A percentile compares a stretch with the other conserved stretches of the same genome.
phyloP scores from a whole-genome alignment of 768 basidiomycete species.

The Harrya chromipes region DNA sequence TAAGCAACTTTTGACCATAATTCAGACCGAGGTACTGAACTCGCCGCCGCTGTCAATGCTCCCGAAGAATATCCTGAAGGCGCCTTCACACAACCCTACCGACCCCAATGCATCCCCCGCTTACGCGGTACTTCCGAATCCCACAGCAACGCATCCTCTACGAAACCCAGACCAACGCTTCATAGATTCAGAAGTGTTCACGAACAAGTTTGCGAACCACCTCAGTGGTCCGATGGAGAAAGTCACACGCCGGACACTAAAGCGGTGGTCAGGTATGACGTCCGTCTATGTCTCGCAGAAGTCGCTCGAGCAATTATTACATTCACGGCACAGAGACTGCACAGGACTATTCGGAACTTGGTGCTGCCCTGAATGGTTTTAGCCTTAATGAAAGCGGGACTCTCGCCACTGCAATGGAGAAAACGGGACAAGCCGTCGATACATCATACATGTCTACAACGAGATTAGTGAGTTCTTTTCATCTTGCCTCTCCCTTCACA shows the following conservation, averaged over 20 bases:
- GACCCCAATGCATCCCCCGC: constrained; percentile 69
- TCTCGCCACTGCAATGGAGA: constrained; percentile 85
- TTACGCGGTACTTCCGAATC: constrained; percentile 84
- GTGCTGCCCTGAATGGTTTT: constrained; percentile 89
- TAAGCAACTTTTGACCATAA: constrained; percentile 5
- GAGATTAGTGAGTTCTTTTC: constrained; percentile 58
- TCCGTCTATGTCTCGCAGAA: constrained; percentile 1
- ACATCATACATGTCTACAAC: constrained; percentile 91
- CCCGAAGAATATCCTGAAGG: constrained; percentile 94
- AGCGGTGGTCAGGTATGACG: constrained; percentile 86
- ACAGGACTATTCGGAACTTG: constrained; percentile 87
- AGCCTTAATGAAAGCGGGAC: constrained; percentile 79
- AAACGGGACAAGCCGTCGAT: constrained; percentile 95
- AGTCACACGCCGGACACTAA: constrained; percentile 86
- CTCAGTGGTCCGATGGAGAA: constrained; percentile 93
- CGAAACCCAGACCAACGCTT: constrained; percentile 93
- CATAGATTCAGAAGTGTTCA: constrained; percentile 93
- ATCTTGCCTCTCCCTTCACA: constrained; percentile 2
- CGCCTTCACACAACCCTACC: constrained; percentile 92
- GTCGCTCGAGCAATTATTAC: constrained; percentile 2
- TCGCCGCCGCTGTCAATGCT: constrained; percentile 88
- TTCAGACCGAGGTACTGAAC: constrained; percentile 84
- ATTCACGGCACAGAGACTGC: constrained; percentile 54
- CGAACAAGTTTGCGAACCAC: constrained; percentile 92
- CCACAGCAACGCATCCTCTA: constrained; percentile 85